Percentiles rank a stretch among this genome's conserved stretches.
Conservation (phyloP, 2,329 filamentous ascomycete genomes). For the Madurella mycetomatis region DNA sequence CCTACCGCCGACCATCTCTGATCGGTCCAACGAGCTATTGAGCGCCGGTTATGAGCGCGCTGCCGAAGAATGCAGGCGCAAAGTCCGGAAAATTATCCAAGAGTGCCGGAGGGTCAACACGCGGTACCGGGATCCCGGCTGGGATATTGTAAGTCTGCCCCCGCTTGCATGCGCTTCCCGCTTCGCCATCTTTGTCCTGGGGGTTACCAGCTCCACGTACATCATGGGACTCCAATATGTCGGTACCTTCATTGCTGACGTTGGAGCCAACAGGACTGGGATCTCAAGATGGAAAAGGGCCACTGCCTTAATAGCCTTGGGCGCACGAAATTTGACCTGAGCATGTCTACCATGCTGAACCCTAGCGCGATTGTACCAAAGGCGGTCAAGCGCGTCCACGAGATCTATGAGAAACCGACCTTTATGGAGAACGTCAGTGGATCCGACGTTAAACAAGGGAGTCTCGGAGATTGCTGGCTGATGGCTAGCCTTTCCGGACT, state of each 20-base stretch:
- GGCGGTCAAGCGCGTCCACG: constrained; percentile 69
- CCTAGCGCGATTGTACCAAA: constrained; percentile 56
- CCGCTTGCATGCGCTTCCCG: background rate
- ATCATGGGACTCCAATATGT: background rate
- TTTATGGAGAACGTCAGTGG: constrained; percentile 64
- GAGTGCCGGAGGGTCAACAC: constrained; percentile 72
- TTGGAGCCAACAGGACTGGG: constrained; percentile 48
- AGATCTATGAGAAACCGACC: constrained; percentile 69
- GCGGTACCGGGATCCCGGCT: constrained; percentile 67
- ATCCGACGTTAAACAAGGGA: constrained; percentile 73
- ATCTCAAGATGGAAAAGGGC: constrained; percentile 62
- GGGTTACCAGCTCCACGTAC: background rate
- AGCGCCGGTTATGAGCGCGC: constrained; percentile 59
- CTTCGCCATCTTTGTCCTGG: constrained; percentile 15
- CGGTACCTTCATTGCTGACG: background rate
- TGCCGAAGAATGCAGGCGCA: constrained; percentile 58
- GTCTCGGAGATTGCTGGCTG: constrained; percentile 77
- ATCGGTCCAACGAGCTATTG: constrained; percentile 56
- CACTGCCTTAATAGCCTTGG: constrained; percentile 52
- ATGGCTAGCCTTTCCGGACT: constrained; percentile 74
- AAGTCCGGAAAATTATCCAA: constrained; percentile 56
- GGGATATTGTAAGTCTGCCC: constrained; percentile 50
- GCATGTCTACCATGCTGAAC: constrained; percentile 40
- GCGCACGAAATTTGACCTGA: constrained; percentile 49
- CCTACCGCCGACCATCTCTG: constrained; percentile 44